phyloP scores from a whole-genome alignment of 176 grass and related monocot species.

The Alopecurus myosuroides region DNA sequence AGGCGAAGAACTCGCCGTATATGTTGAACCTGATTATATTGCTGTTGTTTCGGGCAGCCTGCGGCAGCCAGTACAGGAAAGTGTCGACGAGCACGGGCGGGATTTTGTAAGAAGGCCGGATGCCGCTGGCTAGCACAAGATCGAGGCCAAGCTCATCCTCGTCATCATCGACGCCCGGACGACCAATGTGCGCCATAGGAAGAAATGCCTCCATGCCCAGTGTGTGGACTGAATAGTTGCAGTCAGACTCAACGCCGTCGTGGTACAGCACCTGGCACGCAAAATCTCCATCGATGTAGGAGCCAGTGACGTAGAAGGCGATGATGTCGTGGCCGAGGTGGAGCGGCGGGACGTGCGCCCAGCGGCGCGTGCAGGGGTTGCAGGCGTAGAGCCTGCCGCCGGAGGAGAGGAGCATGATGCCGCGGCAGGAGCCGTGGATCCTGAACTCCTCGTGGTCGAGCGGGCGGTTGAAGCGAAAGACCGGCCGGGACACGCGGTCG shows the following conservation, averaged over 20 bases:
- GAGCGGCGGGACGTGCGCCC: neutral
- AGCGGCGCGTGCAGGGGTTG: neutral
- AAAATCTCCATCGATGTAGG: neutral
- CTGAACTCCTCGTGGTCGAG: neutral
- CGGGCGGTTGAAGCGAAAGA: neutral
- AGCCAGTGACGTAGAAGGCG: neutral
- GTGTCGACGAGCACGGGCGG: neutral
- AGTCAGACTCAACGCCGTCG: rapidly evolving
- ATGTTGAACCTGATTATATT: neutral
- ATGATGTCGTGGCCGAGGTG: neutral
- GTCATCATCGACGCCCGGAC: neutral
- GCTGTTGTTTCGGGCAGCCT: neutral
- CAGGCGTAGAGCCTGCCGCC: neutral
- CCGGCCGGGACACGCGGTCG: neutral
- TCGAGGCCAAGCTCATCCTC: neutral
- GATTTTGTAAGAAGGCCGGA: neutral
- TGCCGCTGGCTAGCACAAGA: neutral
- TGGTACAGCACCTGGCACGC: slow-evolving; percentile 16
- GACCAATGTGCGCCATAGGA: too few species aligned
- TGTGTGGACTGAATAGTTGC: neutral
- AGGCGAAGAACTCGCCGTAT: neutral
- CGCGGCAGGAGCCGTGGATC: slow-evolving; percentile 8
- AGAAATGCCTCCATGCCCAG: neutral
- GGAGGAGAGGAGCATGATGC: slow-evolving; percentile 14
- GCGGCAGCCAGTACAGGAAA: neutral